These are phyloP conservation scores for Melanogaster broomeanus DNA, from an alignment of 768 basidiomycete species.

Conservation along the genomic window DNA sequence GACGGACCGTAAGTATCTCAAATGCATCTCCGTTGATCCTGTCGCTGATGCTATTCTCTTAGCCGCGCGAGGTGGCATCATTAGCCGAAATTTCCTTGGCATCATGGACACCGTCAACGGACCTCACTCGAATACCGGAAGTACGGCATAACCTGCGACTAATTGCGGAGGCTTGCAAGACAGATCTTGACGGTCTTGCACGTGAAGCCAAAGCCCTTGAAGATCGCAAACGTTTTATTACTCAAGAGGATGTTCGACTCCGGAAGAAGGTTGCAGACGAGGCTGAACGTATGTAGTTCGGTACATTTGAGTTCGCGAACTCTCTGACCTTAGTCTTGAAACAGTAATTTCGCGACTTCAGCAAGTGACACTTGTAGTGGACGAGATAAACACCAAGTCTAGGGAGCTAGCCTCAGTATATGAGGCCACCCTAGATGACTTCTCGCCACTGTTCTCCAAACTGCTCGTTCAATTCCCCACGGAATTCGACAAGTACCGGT, in stretches of 20 bases:
- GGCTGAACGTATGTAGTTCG: conserved; percentile 60
- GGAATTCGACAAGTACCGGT: conserved; percentile 75
- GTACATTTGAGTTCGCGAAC: conserved; percentile 1
- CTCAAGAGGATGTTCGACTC: conserved; percentile 69
- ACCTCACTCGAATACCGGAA: conserved; percentile 90
- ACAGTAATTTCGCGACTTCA: conserved; percentile 79
- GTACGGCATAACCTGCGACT: conserved; percentile 94
- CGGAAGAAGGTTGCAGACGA: conserved; percentile 72
- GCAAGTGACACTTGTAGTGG: conserved; percentile 72
- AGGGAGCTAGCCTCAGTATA: conserved; percentile 65
- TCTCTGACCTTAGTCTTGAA: conserved; percentile 2
- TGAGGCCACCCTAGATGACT: conserved; percentile 71
- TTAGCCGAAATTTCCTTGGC: conserved; percentile 74
- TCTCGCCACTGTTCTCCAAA: conserved; percentile 70
- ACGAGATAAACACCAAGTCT: conserved; percentile 65
- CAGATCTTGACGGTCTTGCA: conserved; percentile 85
- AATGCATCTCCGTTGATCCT: not conserved
- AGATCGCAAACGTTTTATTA: conserved; percentile 74
- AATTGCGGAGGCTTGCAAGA: conserved; percentile 80
- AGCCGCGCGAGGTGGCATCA: conserved; percentile 89
- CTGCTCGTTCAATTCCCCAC: conserved; percentile 66
- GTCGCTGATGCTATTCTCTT: conserved; percentile 10
- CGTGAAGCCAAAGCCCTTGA: conserved; percentile 85
- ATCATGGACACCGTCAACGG: conserved; percentile 85
- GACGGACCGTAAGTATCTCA: conserved; percentile 77